phyloP scores from a whole-genome alignment of 2,329 filamentous ascomycete species.

The Arthrocladium fulminans region DNA sequence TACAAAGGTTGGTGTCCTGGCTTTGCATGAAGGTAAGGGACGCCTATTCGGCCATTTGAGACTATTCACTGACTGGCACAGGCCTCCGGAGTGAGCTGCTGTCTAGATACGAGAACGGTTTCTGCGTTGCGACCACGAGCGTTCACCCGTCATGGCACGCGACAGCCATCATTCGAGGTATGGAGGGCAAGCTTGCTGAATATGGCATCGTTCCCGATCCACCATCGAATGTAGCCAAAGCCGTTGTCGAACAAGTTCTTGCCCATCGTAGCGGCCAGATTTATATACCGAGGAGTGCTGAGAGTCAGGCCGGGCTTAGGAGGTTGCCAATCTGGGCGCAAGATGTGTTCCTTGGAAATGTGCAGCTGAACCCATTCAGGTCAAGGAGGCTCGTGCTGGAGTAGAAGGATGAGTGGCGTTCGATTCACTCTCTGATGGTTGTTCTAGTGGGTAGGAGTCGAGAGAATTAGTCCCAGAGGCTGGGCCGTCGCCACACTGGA shows the following conservation, averaged over 20 bases:
- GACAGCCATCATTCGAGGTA: constrained; percentile 27
- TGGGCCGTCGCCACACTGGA: too few relatives aligned
- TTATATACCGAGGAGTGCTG: constrained; percentile 17
- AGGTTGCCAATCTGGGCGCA: constrained; percentile 18
- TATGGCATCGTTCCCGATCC: constrained; percentile 34
- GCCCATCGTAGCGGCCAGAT: constrained; percentile 17
- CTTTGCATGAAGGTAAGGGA: constrained; percentile 55
- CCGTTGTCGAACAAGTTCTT: constrained; percentile 45
- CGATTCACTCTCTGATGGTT: neutral
- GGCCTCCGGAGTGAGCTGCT: constrained; percentile 47
- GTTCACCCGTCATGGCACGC: constrained; percentile 21
- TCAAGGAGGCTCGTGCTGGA: neutral
- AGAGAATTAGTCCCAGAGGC: neutral
- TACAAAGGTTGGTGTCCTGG: constrained; percentile 56
- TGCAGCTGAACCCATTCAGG: constrained; percentile 3
- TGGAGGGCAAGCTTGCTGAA: constrained; percentile 49
- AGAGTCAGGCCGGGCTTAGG: constrained; percentile 7
- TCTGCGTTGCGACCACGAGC: constrained; percentile 16
- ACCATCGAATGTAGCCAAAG: constrained; percentile 51
- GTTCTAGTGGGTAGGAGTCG: neutral
- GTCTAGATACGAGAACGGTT: constrained; percentile 41
- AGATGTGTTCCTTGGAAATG: constrained; percentile 10
- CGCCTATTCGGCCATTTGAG: neutral
- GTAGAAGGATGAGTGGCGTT: neutral
- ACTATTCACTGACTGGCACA: constrained; percentile 19